phyloP scores from a whole-genome alignment of 2,329 filamentous ascomycete genomes.

The Cytospora piceicola region DNA sequence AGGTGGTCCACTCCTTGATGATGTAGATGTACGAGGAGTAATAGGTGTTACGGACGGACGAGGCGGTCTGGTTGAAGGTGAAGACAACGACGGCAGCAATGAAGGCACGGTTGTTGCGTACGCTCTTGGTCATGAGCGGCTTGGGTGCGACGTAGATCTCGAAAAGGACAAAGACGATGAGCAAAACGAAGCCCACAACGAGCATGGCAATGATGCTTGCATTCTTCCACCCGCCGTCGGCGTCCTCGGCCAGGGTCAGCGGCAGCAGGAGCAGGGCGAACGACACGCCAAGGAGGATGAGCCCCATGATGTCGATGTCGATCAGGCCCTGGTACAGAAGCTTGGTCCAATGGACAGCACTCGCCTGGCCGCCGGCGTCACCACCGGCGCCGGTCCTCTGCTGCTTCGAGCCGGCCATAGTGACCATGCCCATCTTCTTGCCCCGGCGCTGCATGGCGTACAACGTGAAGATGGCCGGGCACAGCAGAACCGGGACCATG shows the following conservation, averaged over 20 bases:
- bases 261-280: constrained; percentile 66
- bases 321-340: constrained; percentile 47
- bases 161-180: constrained; percentile 42
- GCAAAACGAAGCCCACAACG: constrained; percentile 35
- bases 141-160: constrained; percentile 41
- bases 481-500: constrained; percentile 59
- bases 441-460: constrained; percentile 63
- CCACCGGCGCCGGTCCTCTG: constrained; percentile 40
- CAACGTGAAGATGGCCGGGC: constrained; percentile 60
- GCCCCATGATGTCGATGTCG: constrained; percentile 62
- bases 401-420: constrained; percentile 40
- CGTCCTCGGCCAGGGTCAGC: constrained; percentile 54
- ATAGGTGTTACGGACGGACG: constrained; percentile 43
- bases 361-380: constrained; percentile 1
- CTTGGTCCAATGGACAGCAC: constrained; percentile 33
- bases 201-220: constrained; percentile 38
- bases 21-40: constrained; percentile 45
- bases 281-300: constrained; percentile 60
- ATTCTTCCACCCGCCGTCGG: constrained; percentile 42
- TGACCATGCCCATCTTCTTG: constrained; percentile 52
- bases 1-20: constrained; percentile 47
- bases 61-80: constrained; percentile 43
- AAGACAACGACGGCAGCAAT: constrained; percentile 38
- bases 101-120: constrained; percentile 41
- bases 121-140: constrained; percentile 41